Evolutionary conservation across 2,329 filamentous ascomycete species (phyloP), one percentile per base, ranked within the genome.

Genomic region (Dothiorella sarmentorum): DNA sequence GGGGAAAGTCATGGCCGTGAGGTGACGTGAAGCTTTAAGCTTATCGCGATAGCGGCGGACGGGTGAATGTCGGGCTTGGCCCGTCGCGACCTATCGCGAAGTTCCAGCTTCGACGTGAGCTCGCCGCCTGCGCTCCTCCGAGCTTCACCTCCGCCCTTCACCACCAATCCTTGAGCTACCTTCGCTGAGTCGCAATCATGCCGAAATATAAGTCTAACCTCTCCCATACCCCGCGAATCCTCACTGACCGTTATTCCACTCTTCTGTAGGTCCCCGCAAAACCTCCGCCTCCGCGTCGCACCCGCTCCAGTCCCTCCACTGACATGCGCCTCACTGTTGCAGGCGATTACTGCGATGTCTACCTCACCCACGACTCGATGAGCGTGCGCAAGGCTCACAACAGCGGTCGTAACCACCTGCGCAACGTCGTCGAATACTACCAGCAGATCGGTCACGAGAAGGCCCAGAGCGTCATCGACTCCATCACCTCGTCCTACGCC

Each of bases 281-380:
- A 35, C 42, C 31, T 44, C 40, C 42, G 38, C 42, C 31, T 44
- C 40, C 42, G 38, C 55, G 13, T 55, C 51, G 35, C 42, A 20
- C 29, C 29, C 53, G 24, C 43, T 42, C 26, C 15, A 35, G 18
- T 38, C 24, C 58, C 59, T 61, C 38, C 51, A 53, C 68, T 68
- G 63, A 64, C 43, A 24, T 43, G 60, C 57, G 49, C 61, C 47
- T 47, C 31, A 44, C 56, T 18, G 53, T 49, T 64, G 67, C 67
- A 82, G 76, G 92, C 82, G 94, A 99, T 76, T 99, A 99, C 78
- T 99, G 94, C 84, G 94, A 99, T 88, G 94, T 99, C 76, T 99
- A 99, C 83, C 89, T 99, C 68, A 99, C 94, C 66, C 94, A 99
- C 83, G 94, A 99, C 82, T 96, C 91, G 44, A 97, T 97, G 93